A percentile compares a stretch with the other conserved stretches of the same genome.
Evolutionary conservation across 805 yeast genomes (phyloP).

Genomic region (Candida verbasci): DNA sequence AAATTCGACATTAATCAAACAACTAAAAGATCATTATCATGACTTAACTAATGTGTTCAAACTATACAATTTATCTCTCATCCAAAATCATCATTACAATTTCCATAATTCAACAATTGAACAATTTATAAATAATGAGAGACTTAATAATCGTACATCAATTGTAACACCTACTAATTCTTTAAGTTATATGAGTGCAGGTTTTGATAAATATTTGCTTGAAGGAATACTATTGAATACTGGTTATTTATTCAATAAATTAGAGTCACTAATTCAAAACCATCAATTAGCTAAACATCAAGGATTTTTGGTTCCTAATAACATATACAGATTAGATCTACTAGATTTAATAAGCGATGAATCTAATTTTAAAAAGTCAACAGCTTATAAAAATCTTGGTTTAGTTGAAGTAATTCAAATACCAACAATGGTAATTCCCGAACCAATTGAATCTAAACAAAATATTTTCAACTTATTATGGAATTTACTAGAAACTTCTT

Average conservation of each 20-base stretch:
- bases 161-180: conserved; percentile 22
- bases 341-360: conserved; percentile 2
- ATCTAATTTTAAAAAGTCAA: conserved; percentile 7
- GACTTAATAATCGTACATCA: conserved; percentile 5
- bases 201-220: conserved; percentile 20
- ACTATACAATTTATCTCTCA: not conserved
- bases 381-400: conserved; percentile 9
- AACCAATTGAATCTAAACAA: conserved; percentile 4
- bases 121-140: not conserved
- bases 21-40: conserved; percentile 7
- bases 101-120: conserved; percentile 6
- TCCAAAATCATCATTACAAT: not conserved
- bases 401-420: conserved; percentile 9
- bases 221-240: conserved; percentile 11
- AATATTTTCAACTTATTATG: conserved; percentile 18
- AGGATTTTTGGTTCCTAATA: conserved; percentile 17
- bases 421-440: conserved; percentile 26
- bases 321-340: conserved; percentile 13
- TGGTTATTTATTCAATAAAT: conserved; percentile 8
- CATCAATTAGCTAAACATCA: conserved; percentile 10
- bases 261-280: conserved; percentile 15
- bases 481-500: conserved; percentile 12
- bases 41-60: not conserved
- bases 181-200: conserved; percentile 24
- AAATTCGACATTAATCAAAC: conserved; percentile 7